A percentile compares a stretch with the other conserved stretches of the same genome.
These are phyloP conservation scores for Rhynchosporium agropyri DNA, from an alignment of 2,329 filamentous ascomycete genomes.

Conservation along the genomic window DNA sequence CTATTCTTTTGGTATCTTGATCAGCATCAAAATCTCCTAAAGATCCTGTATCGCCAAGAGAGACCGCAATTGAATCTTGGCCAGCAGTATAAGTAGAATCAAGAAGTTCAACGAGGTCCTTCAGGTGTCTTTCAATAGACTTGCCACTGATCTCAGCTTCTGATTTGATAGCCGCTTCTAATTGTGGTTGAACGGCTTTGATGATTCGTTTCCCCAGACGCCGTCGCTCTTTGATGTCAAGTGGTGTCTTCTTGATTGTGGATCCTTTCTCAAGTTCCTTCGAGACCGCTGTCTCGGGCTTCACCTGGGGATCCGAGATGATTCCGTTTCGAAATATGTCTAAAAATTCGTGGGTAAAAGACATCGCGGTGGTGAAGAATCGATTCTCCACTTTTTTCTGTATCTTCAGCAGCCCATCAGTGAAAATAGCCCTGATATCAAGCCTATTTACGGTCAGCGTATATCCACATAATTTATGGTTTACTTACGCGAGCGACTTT, in stretches of 20 bases:
- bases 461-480: neutral
- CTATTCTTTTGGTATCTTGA: slow-evolving; percentile 31
- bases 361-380: slow-evolving; percentile 59
- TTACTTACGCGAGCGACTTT: slow-evolving; percentile 76
- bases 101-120: slow-evolving; percentile 73
- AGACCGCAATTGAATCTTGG: slow-evolving; percentile 46
- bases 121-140: slow-evolving; percentile 68
- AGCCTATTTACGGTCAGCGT: slow-evolving; percentile 55
- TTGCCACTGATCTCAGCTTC: slow-evolving; percentile 80
- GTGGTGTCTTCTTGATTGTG: slow-evolving; percentile 45
- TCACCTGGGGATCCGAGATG: slow-evolving; percentile 28
- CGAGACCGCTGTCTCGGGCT: slow-evolving; percentile 30
- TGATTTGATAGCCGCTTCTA: slow-evolving; percentile 75
- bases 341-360: slow-evolving; percentile 60
- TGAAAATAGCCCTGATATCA: slow-evolving; percentile 63
- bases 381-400: slow-evolving; percentile 55
- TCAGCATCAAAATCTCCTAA: slow-evolving; percentile 47
- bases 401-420: slow-evolving; percentile 52
- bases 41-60: slow-evolving; percentile 47
- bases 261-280: slow-evolving; percentile 42
- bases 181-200: slow-evolving; percentile 75
- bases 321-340: slow-evolving; percentile 57
- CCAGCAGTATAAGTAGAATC: slow-evolving; percentile 63
- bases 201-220: slow-evolving; percentile 88
- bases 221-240: slow-evolving; percentile 78